phyloP scores from a whole-genome alignment of 192 early-diverging fungal species.

The Coemansia sp. region DNA sequence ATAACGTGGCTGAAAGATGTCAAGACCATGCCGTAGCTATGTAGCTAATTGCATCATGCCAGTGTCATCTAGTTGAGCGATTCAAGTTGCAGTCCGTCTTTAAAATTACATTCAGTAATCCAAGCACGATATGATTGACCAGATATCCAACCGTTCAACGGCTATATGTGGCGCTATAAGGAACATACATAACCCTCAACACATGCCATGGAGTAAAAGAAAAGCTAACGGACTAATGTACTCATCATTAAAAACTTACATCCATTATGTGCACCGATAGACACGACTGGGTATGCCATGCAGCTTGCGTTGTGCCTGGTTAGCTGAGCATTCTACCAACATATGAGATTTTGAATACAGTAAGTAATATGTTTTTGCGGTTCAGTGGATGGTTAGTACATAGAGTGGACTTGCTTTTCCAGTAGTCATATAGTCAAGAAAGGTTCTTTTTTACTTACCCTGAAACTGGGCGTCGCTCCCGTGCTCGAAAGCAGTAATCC shows the following conservation, averaged over 20 bases:
- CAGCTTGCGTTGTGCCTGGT: background rate
- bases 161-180: background rate
- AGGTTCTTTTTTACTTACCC: background rate
- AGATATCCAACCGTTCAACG: background rate
- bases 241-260: background rate
- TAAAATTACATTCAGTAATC: background rate
- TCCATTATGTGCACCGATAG: background rate
- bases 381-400: background rate
- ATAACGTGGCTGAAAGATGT: background rate
- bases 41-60: background rate
- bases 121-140: background rate
- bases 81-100: background rate
- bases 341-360: too few species aligned
- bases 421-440: background rate
- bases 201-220: background rate
- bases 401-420: background rate
- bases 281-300: background rate
- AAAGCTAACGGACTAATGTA: background rate
- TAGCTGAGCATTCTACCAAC: background rate
- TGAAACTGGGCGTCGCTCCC: background rate
- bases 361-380: too few species aligned
- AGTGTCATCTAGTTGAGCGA: background rate
- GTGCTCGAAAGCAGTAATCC: background rate
- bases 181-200: background rate
- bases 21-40: background rate